Evolutionary conservation across 495 filamentous ascomycete genomes (phyloP).

Genomic region (Copromyces sp.): DNA sequence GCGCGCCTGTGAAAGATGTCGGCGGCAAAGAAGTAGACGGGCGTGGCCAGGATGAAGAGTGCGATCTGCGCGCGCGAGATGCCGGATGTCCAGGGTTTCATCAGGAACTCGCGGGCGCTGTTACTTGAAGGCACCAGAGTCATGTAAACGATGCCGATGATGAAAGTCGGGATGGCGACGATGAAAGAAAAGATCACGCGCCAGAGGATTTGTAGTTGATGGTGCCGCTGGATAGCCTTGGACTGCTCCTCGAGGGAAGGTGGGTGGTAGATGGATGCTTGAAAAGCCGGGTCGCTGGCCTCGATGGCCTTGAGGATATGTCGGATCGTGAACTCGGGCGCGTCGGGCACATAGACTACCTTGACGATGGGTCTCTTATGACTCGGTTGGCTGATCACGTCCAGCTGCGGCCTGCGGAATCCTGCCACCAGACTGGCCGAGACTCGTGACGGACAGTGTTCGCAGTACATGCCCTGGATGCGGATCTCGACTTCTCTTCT

Average conservation of each 20-base stretch:
- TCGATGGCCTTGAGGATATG: conserved; percentile 58
- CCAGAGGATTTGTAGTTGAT: conserved; percentile 49
- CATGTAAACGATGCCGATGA: conserved; percentile 91
- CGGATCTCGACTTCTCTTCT: conserved; percentile 53
- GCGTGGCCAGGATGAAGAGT: conserved; percentile 77
- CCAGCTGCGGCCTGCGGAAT: conserved; percentile 26
- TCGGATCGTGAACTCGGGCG: conserved; percentile 66
- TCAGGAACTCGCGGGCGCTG: conserved; percentile 48
- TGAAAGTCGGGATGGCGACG: conserved; percentile 73
- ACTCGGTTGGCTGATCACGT: conserved; percentile 40
- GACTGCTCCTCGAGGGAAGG: conserved; percentile 81
- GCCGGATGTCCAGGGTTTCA: conserved; percentile 59
- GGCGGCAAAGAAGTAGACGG: conserved; percentile 81
- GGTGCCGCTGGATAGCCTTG: conserved; percentile 54
- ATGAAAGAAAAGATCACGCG: conserved; percentile 63
- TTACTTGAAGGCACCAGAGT: conserved; percentile 55
- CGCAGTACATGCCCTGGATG: conserved; percentile 81
- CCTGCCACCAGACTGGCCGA: conserved; percentile 17
- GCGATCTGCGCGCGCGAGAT: conserved; percentile 73
- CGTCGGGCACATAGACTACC: conserved; percentile 57
- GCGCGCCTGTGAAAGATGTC: conserved; percentile 78
- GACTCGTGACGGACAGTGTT: conserved; percentile 65
- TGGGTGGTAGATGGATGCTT: conserved; percentile 61
- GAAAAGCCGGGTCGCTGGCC: conserved; percentile 54
- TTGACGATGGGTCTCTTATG: conserved; percentile 50